These are phyloP conservation scores for Balamuthia mandrillaris DNA, from an alignment of 208 protist species.

Conservation along the genomic window DNA sequence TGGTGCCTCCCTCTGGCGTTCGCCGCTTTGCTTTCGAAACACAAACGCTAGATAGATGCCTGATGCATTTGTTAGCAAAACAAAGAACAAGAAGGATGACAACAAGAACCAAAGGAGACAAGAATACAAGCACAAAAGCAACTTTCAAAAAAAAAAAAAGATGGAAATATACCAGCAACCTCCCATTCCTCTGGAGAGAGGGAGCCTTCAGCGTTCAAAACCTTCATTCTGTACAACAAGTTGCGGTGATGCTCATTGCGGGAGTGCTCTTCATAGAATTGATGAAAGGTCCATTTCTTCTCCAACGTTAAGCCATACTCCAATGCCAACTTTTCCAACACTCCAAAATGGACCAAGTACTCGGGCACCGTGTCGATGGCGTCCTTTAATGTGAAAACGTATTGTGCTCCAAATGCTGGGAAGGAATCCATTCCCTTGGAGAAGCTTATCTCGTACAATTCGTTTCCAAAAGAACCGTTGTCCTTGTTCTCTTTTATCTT, in stretches of 20 bases:
- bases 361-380: constrained; percentile 52
- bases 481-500: neutral
- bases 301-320: constrained; percentile 40
- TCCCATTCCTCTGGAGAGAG: neutral
- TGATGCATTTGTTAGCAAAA: no score
- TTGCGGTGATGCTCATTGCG: neutral
- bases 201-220: neutral
- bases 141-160: neutral
- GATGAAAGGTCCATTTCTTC: constrained; percentile 29
- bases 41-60: no score
- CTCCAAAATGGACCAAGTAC: constrained; percentile 37
- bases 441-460: neutral
- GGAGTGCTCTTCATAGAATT: neutral
- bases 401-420: constrained; percentile 48
- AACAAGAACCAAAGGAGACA: neutral
- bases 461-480: no score
- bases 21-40: no score
- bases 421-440: no score
- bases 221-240: neutral
- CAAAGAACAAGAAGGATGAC: no score
- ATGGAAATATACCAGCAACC: neutral
- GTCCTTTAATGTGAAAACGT: constrained; percentile 46
- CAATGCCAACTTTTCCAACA: constrained; percentile 24
- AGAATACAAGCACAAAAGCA: neutral
- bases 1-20: no score